Base-by-base conservation (phyloP, 2,329 filamentous ascomycete genomes). In the Pestalotiopsis sp. region DNA sequence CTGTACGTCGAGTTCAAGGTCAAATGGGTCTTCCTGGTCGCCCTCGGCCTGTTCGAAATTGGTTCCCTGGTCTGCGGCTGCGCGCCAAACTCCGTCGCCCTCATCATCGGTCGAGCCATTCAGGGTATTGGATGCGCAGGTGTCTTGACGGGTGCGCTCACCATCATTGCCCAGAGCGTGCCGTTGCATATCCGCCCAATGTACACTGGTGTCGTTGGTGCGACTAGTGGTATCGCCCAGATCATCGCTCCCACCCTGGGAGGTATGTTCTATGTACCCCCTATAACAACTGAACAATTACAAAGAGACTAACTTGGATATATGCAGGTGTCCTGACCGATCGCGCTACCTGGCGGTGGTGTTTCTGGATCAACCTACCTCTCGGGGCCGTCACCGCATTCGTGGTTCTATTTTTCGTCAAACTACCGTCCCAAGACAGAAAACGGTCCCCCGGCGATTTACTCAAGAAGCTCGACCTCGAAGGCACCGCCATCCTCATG, bases 201-300 rank as follows among this genome's bases (percentile, higher is more conserved):
- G 2, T 70, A 66, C 24, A 70, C 58, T 0, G 77, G 79, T 22
- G 68, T 81, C 3, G 73, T 82, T 30, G 76, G 76, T 11, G 77
- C 72, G 10, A 79, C 81, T 58, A 83, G 77, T 66, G 80, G 79
- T 9, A 74, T 83, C 61, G 80, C 82, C 3, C 67, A 69, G 6
- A 69, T 73, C 9, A 44, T 70, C 5, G 73, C 70, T 1, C 73
- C 73, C 0, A 62, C 73, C 2, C 20, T 74, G 0, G 71, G 71
- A 1, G 71, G 68, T 35, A 14, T n/a, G 20, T 48, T 11, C 24
- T 44, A 67, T 60, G n/a, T n/a, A n/a, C n/a, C n/a, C n/a, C n/a
- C n/a, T n/a, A n/a, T n/a, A n/a, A n/a, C n/a, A n/a, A n/a, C n/a
- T n/a, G n/a, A n/a, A n/a, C n/a, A n/a, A n/a, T n/a, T n/a, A n/a